phyloP scores from a whole-genome alignment of 345 rosid species.

The Punica granatum region DNA sequence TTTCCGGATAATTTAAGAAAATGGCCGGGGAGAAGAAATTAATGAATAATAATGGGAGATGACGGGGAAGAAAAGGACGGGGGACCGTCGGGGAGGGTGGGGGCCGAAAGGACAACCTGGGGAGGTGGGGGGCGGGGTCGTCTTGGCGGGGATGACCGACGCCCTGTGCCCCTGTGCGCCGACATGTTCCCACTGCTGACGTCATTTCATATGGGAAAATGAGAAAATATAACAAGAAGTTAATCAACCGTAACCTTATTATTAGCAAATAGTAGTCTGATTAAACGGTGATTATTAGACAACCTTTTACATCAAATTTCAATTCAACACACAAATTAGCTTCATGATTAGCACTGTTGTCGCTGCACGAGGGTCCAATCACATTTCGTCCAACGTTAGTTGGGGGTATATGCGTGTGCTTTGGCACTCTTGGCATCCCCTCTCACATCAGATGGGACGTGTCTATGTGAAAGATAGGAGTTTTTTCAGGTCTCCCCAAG shows the following conservation, averaged over 20 bases:
- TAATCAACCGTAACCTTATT: neutral
- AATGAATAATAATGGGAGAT: too few species aligned
- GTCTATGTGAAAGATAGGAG: too few species aligned
- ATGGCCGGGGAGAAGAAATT: too few species aligned
- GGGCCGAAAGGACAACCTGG: neutral
- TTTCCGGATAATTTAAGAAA: too few species aligned
- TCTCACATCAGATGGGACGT: too few species aligned
- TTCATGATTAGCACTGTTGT: neutral
- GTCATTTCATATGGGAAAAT: neutral
- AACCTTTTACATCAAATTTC: neutral
- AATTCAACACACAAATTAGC: neutral
- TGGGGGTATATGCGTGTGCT: too few species aligned
- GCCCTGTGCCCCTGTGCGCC: neutral
- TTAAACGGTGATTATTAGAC: neutral
- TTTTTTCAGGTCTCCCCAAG: too few species aligned
- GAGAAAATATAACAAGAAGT: too few species aligned
- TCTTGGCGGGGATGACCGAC: neutral
- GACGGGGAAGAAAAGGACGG: neutral
- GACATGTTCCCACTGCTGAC: neutral
- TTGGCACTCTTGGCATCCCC: too few species aligned
- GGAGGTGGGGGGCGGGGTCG: neutral
- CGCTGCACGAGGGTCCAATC: neutral
- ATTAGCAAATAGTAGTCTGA: neutral
- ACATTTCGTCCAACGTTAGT: neutral
- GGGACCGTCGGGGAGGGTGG: too few species aligned